Evolutionary conservation across 2,329 filamentous ascomycete species (phyloP).

Genomic region (Zasmidium angulare): DNA sequence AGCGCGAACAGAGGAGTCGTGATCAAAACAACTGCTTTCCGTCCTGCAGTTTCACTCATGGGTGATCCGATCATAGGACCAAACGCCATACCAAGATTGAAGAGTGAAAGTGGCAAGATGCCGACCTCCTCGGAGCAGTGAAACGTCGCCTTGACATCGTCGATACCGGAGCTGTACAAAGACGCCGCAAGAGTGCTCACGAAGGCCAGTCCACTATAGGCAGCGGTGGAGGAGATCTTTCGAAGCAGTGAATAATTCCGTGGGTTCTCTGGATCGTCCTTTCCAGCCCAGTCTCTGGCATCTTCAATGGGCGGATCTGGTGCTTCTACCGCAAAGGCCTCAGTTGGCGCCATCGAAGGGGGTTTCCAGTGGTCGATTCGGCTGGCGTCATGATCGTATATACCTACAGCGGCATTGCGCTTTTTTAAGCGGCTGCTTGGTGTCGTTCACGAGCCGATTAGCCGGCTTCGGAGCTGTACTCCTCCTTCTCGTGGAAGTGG

Average conservation of each 20-base stretch:
- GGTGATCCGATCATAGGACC: slow-evolving; percentile 40
- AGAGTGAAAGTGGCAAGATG: slow-evolving; percentile 38
- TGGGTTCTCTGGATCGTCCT: slow-evolving; percentile 32
- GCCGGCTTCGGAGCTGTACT: slow-evolving; percentile 1
- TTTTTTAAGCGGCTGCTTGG: neutral
- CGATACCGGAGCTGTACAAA: slow-evolving; percentile 31
- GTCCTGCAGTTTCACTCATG: slow-evolving; percentile 39
- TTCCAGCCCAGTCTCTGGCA: slow-evolving; percentile 30
- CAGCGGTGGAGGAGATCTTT: slow-evolving; percentile 25
- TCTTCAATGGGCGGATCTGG: slow-evolving; percentile 6
- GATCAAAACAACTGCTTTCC: slow-evolving; percentile 37
- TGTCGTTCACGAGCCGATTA: slow-evolving; percentile 8
- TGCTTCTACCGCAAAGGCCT: neutral
- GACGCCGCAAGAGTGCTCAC: slow-evolving; percentile 34
- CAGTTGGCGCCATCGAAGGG: neutral
- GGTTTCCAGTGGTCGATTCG: neutral
- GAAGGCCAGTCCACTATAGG: slow-evolving; percentile 32
- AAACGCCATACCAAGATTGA: slow-evolving; percentile 39
- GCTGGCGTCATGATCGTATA: neutral
- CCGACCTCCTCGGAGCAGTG: slow-evolving; percentile 31
- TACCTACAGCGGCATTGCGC: neutral
- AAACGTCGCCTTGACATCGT: slow-evolving; percentile 26
- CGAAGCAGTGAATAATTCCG: slow-evolving; percentile 30
- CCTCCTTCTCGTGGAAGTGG: neutral
- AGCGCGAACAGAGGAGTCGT: slow-evolving; percentile 38